These are phyloP conservation scores for Setaria viridis DNA, from an alignment of 202 grass and related monocot genomes.

Conservation along the genomic window DNA sequence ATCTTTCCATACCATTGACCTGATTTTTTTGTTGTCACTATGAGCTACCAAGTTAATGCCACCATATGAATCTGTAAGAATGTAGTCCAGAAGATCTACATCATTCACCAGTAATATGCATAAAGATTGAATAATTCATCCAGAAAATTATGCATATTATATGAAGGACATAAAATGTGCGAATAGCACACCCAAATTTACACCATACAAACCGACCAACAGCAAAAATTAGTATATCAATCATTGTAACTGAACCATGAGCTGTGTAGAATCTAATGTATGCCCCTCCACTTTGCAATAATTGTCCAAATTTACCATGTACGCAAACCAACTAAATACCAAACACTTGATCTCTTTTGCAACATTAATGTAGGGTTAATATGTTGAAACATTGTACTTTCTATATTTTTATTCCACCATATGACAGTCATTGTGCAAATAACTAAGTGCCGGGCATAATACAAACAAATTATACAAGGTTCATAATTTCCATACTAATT, in stretches of 20 bases:
- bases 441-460: too few relatives aligned
- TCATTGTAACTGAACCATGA: too few relatives aligned
- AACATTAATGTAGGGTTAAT: too few relatives aligned
- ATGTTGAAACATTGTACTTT: too few relatives aligned
- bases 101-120: conserved; percentile 40
- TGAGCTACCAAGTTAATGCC: conserved; percentile 33
- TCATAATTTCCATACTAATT: too few relatives aligned
- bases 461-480: too few relatives aligned
- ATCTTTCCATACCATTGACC: conserved; percentile 53
- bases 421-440: too few relatives aligned
- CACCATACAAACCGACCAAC: too few relatives aligned
- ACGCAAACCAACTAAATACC: background rate
- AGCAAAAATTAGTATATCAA: too few relatives aligned
- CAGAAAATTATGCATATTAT: conserved; percentile 26
- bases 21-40: conserved; percentile 47
- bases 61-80: conserved; percentile 53
- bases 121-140: conserved; percentile 32
- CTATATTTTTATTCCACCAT: too few relatives aligned
- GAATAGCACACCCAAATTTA: background rate
- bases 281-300: too few relatives aligned
- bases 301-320: background rate
- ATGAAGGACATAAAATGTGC: conserved; percentile 1
- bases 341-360: background rate
- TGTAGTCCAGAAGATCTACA: conserved; percentile 26
- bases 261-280: too few relatives aligned